Evolutionary conservation across 140 eudicot genomes (phyloP).

Genomic region (Senecio squalidus): DNA sequence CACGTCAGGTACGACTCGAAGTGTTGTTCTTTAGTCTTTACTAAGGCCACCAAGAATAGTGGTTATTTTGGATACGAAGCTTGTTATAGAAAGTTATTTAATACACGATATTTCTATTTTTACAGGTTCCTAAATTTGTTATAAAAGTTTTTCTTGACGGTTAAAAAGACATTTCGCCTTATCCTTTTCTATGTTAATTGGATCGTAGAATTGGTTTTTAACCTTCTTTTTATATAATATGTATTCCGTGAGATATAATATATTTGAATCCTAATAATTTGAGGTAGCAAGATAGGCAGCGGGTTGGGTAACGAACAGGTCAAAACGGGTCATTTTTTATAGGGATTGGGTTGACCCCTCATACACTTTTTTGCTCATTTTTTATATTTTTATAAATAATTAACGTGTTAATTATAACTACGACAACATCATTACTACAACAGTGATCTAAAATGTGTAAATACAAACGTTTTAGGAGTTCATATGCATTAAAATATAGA

Average conservation of each 20-base stretch:
- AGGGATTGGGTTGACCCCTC: too few relatives aligned
- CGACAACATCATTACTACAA: too few relatives aligned
- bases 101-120: background rate
- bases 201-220: background rate
- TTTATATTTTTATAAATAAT: too few relatives aligned
- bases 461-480: background rate
- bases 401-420: too few relatives aligned
- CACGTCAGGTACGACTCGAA: conserved; percentile 11
- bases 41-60: conserved; percentile 17
- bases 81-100: conserved; percentile 10
- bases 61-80: conserved; percentile 15
- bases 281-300: too few relatives aligned
- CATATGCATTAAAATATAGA: background rate
- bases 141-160: background rate
- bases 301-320: too few relatives aligned
- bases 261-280: background rate
- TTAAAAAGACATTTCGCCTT: background rate
- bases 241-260: background rate
- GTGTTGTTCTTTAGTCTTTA: conserved; percentile 15
- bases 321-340: too few relatives aligned
- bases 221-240: background rate
- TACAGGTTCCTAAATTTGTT: background rate
- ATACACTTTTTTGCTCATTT: too few relatives aligned
- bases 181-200: background rate
- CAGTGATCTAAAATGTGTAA: background rate